Base-by-base conservation (phyloP, 192 early-diverging fungal species). In the Chytriomyces confervae region DNA sequence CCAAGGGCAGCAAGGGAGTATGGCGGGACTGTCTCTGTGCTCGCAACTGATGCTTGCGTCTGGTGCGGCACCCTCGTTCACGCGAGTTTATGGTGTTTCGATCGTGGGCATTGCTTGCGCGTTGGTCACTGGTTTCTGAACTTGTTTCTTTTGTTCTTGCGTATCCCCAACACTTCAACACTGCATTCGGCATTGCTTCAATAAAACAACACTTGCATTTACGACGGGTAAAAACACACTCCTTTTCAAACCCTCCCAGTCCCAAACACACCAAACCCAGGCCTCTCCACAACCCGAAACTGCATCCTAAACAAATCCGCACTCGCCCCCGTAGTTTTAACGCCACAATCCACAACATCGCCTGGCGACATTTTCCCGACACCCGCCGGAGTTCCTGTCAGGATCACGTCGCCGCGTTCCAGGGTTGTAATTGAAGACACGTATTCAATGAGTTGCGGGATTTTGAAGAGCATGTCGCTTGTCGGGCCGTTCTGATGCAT, bases 401-500 rank as follows among this genome's bases (percentile, higher is more conserved):
- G 84, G 46, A 98, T 86, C 18, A 97, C 84, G 83, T 98, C 97
- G 11, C 96, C 97, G 16, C 84, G 86, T 72, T 98, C 92, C 27
- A 98, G 85, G 50, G 86, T 94, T 95, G 97, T 97, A 76, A 97
- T 92, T 3, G 89, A 83, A 60, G 91, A 92, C 67, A 97, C 88
- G 73, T 95, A 87, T 65, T 90, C 88, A 61, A 98, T 90, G 44
- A 98, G 84, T 72, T 80, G 81, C 0, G 95, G 94, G 53, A 97
- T 90, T 48, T 88, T 90, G 83, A 98, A 98, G 49, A 98, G 90
- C 96, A 98, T 96, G 63, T 97, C 94, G 43, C 85, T 85, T 0
- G 97, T 97, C 53, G 84, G 80, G n/a, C 97, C 97, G 70, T 93
- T 82, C 85, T 7, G 53, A 68, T 46, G 11, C 20, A 60, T 60